A percentile compares a stretch with the other conserved stretches of the same genome.
These are phyloP conservation scores for Mycogone perniciosa DNA, from an alignment of 2,329 filamentous ascomycete genomes.

Conservation along the genomic window DNA sequence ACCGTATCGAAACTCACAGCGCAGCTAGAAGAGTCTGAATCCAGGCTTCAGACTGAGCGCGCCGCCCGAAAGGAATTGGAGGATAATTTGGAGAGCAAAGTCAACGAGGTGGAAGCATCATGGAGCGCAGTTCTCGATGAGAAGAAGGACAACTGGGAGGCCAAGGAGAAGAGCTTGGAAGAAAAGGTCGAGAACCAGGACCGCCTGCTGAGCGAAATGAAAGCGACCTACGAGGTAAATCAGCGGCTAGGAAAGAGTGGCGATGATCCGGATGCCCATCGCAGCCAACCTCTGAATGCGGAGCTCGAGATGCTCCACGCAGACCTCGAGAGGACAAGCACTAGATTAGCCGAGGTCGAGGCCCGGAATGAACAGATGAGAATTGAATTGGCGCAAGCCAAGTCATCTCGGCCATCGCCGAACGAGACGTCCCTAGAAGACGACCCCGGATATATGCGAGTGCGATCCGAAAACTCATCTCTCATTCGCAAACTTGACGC, in stretches of 20 bases:
- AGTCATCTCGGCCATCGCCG: conserved; percentile 59
- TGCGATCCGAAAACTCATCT: conserved; percentile 89
- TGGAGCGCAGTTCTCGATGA: conserved; percentile 88
- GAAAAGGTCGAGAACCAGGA: conserved; percentile 96
- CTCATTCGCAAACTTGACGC: conserved; percentile 84
- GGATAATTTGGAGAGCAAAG: conserved; percentile 66
- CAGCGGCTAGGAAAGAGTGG: conserved; percentile 76
- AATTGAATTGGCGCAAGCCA: conserved; percentile 82
- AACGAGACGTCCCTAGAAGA: conserved; percentile 66
- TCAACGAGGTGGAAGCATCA: conserved; percentile 83
- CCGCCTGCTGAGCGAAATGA: conserved; percentile 83
- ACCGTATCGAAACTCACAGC: conserved; percentile 67
- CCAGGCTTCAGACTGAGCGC: conserved; percentile 71
- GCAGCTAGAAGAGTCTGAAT: conserved; percentile 79
- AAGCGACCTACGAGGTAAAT: conserved; percentile 94
- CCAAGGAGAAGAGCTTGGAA: conserved; percentile 84
- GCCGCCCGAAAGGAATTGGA: conserved; percentile 68
- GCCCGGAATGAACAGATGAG: conserved; percentile 90
- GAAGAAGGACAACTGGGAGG: conserved; percentile 93
- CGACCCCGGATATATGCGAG: conserved; percentile 78
- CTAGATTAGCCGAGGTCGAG: conserved; percentile 83
- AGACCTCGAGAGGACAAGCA: conserved; percentile 83
- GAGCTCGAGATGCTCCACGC: conserved; percentile 91
- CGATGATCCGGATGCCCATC: conserved; percentile 50
- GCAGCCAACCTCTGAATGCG: conserved; percentile 68